Evolutionary conservation across 371 early-diverging fungal genomes (phyloP).

Genomic region (Syncephalastrum sp.): DNA sequence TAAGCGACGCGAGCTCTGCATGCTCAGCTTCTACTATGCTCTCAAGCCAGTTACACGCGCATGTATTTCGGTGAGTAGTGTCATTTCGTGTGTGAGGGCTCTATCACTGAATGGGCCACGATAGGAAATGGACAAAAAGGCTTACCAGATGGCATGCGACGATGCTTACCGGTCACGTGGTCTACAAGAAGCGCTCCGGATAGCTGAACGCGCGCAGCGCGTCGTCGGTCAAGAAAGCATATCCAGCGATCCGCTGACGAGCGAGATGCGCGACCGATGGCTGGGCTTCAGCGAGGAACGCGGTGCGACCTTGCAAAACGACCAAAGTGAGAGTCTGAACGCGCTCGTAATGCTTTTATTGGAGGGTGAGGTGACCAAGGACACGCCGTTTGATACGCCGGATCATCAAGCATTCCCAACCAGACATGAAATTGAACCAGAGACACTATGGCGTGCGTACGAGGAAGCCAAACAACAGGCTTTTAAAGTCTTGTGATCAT

Average conservation of each 20-base stretch:
- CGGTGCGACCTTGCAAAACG: constrained; percentile 15
- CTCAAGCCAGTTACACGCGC: no score
- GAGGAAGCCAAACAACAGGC: neutral
- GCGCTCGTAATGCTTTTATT: constrained; percentile 36
- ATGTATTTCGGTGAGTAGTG: no score
- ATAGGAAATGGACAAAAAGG: constrained; percentile 25
- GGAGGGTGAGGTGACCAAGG: constrained; percentile 25
- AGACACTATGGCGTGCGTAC: constrained; percentile 1
- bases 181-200: constrained; percentile 35
- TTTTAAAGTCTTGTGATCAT: no score
- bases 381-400: neutral
- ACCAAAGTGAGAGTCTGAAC: constrained; percentile 35
- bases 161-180: constrained; percentile 35
- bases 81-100: no score
- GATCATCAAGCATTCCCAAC: no score
- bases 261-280: constrained; percentile 35
- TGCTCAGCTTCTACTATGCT: constrained; percentile 1
- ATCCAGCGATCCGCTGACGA: constrained; percentile 19
- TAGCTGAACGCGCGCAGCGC: constrained; percentile 36
- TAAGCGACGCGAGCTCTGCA: no score
- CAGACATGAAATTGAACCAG: neutral
- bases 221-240: constrained; percentile 35
- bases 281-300: constrained; percentile 31
- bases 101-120: neutral
- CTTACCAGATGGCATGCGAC: constrained; percentile 30